Evolutionary conservation across 169 alveolate genomes (phyloP), one percentile per base, ranked within the genome.

Genomic region (Babesia gibsoni): DNA sequence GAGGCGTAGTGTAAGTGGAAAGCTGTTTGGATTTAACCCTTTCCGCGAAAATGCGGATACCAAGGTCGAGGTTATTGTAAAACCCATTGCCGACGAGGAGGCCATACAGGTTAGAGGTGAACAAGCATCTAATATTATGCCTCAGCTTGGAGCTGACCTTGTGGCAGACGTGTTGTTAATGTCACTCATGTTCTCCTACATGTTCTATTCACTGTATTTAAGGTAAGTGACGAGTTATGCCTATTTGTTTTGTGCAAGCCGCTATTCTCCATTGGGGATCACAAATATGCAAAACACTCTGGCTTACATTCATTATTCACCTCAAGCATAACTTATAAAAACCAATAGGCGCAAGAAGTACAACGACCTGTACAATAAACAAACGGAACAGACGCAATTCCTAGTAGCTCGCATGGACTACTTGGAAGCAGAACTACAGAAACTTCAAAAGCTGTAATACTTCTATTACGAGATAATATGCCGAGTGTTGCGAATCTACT

Each of bases 71-170:
- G 58, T 75, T 2, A 22, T 75, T 14, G 70, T 75, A n/a, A 75
- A 75, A 37, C 85, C 85, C 32, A 75, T 75, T n/a, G 68, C 56
- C 14, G 81, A 65, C 57, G 59, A 67, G 14, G 75, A 37, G 16
- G 85, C 85, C 20, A 67, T 75, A 4, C 33, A 75, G 43, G 85
- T 75, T 22, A 8, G 66, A 12, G 3, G 18, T 52, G 23, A 16
- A 65, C 9, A 0, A 10, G 2, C 12, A 3, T 2, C 7, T 3
- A 8, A 52, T 14, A 30, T 14, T 12, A 4, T 7, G 16, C 20
- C 42, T 7, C 65, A 75, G 85, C 69, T 75, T 2, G 85, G 85
- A 29, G 66, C 85, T 14, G 74, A 67, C 43, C 66, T 75, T 20
- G 41, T 75, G 10, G 85, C 85, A 2, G 85, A 75, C 45, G 32